These are phyloP conservation scores for Sordariomycetes sp. DNA, from an alignment of 2,329 filamentous ascomycete genomes.

Conservation along the genomic window DNA sequence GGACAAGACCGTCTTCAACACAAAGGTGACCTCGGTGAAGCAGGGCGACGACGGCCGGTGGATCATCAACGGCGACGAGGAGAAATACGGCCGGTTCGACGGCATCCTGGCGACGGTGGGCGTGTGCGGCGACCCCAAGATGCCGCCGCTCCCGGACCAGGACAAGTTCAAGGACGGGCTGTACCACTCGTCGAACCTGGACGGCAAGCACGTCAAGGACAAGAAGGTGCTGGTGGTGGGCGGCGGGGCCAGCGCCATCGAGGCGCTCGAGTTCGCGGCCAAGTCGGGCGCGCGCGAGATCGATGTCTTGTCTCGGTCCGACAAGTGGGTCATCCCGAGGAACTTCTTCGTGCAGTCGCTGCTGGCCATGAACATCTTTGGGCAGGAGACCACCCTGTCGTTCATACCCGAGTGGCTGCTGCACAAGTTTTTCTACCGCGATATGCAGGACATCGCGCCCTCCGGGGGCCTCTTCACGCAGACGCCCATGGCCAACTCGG, in stretches of 20 bases:
- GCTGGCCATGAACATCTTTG: slow-evolving; percentile 68
- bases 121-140: slow-evolving; percentile 69
- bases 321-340: slow-evolving; percentile 82
- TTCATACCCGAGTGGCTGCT: slow-evolving; percentile 71
- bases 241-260: slow-evolving; percentile 70
- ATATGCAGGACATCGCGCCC: slow-evolving; percentile 64
- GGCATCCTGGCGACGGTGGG: slow-evolving; percentile 70
- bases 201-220: slow-evolving; percentile 53
- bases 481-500: slow-evolving; percentile 80
- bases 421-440: slow-evolving; percentile 71
- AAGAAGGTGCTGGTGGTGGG: slow-evolving; percentile 72
- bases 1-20: slow-evolving; percentile 60
- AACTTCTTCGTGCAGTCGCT: slow-evolving; percentile 66
- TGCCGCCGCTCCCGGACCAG: slow-evolving; percentile 59
- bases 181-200: slow-evolving; percentile 65
- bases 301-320: slow-evolving; percentile 63
- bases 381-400: slow-evolving; percentile 63
- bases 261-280: slow-evolving; percentile 71
- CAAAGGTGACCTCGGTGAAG: slow-evolving; percentile 57
- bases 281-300: slow-evolving; percentile 55
- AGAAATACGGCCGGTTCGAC: slow-evolving; percentile 57
- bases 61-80: slow-evolving; percentile 63
- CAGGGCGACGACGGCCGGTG: slow-evolving; percentile 59
- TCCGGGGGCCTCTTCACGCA: slow-evolving; percentile 65
- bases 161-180: slow-evolving; percentile 62